Conservation (phyloP, 441 rosid species). For the Adansonia gregorii region DNA sequence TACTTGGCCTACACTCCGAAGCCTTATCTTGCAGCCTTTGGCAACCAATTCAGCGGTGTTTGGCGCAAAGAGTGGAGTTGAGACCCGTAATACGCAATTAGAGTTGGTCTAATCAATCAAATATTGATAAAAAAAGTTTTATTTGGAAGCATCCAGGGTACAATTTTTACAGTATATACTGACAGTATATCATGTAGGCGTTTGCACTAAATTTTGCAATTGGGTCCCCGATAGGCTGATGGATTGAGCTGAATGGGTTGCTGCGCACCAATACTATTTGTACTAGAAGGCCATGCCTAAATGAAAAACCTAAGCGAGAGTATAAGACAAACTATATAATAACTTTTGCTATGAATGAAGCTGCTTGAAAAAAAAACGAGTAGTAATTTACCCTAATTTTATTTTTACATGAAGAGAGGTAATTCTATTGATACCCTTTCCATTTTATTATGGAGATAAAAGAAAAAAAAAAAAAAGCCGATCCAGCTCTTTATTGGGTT, state of each 20-base stretch:
- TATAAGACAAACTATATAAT: neutral
- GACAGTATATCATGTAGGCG: neutral
- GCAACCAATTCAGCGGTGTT: neutral
- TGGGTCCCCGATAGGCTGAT: neutral
- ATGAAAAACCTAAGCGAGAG: neutral
- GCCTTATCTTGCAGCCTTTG: neutral
- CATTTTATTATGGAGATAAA: slow-evolving; percentile 28
- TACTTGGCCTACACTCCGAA: neutral
- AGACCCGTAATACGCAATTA: neutral
- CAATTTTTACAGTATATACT: neutral
- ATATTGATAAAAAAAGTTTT: neutral
- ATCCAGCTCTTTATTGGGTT: slow-evolving; percentile 29
- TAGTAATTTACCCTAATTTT: slow-evolving; percentile 8
- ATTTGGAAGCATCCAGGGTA: neutral
- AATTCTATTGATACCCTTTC: slow-evolving; percentile 23
- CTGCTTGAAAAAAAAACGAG: neutral
- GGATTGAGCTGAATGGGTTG: neutral
- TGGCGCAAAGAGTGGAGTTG: neutral
- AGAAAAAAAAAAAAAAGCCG: slow-evolving; percentile 24
- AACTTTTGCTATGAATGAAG: neutral
- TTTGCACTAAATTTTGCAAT: neutral
- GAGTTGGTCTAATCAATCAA: neutral
- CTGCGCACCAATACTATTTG: neutral
- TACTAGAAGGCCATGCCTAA: slow-evolving; percentile 7
- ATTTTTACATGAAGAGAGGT: slow-evolving; percentile 30